Percentiles rank a stretch among this genome's conserved stretches.
Conservation (phyloP, 176 grass and related monocot species). For the Paspalum notatum region DNA sequence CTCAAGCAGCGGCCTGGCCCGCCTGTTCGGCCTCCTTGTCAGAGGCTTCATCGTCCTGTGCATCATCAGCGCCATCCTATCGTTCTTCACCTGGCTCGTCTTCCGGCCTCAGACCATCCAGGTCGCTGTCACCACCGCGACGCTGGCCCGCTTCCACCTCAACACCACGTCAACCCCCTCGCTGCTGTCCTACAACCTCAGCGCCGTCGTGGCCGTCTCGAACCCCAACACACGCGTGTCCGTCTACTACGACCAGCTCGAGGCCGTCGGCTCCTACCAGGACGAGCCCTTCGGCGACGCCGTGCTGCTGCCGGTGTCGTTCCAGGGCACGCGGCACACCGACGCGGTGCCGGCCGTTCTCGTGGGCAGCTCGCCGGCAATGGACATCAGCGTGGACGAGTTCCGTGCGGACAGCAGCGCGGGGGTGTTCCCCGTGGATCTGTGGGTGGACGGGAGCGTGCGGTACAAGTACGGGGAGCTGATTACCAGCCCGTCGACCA, state of each 20-base stretch:
- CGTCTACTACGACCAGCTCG: slow-evolving; percentile 73
- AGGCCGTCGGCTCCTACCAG: slow-evolving; percentile 48
- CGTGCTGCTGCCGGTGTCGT: slow-evolving; percentile 40
- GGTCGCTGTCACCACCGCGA: slow-evolving; percentile 44
- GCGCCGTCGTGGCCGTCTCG: slow-evolving; percentile 32
- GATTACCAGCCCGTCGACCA: slow-evolving; percentile 32
- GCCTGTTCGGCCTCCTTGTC: slow-evolving; percentile 13
- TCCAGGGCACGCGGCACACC: slow-evolving; percentile 20
- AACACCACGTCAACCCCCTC: slow-evolving; percentile 1
- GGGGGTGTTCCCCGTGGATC: slow-evolving; percentile 27
- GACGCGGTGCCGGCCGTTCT: slow-evolving; percentile 35
- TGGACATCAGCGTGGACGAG: not conserved
- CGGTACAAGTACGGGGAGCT: slow-evolving; percentile 38
- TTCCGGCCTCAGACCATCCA: slow-evolving; percentile 54
- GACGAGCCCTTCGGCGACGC: slow-evolving; percentile 31
- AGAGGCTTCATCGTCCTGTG: slow-evolving; percentile 35
- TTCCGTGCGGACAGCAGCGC: not conserved
- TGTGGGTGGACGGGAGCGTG: slow-evolving; percentile 40
- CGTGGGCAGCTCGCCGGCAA: slow-evolving; percentile 8
- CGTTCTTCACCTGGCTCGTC: slow-evolving; percentile 65
- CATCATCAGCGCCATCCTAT: slow-evolving; percentile 10
- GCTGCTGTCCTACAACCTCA: slow-evolving; percentile 51
- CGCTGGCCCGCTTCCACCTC: slow-evolving; percentile 39
- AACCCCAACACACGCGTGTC: slow-evolving; percentile 63
- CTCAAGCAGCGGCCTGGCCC: not conserved